Evolutionary conservation across 2,329 filamentous ascomycete genomes (phyloP), one percentile per base, ranked within the genome.

Genomic region (Plectosphaerella plurivora): DNA sequence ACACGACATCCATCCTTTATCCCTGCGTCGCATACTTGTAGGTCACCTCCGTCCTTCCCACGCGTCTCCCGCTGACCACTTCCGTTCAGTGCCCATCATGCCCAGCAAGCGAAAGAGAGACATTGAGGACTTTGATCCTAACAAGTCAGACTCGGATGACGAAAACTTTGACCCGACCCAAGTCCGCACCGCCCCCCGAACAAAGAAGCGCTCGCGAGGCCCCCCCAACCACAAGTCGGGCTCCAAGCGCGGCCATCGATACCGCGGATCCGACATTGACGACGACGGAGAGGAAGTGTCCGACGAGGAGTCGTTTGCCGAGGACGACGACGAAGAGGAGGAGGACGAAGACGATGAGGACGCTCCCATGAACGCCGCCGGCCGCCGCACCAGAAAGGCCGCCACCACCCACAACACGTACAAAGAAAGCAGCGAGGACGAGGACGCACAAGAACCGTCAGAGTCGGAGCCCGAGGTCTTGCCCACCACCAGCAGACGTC

Each of bases 131-230:
- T 87, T 86, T 59, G 84, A 87, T 65, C 82, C 81, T 3, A 86
- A 86, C 65, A 79, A 83, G 63, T 87, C 84, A 49, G 84, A 87
- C 59, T 74, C 84, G 2, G 78, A 83, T 48, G 84, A 87, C 62
- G 82, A 83, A 58, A 85, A 85, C 65, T 87, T 87, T 61, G 78
- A 84, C 53, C 83, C 83, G 15, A 64, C 67, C 15, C 74, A 77
- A 58, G 72, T 68, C 24, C 69, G 71, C 28, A 70, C 76, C 15
- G 68, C 68, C 14, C 28, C 28, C 8, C 71, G 71, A 53, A 60
- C 55, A 47, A 66, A 64, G 55, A 74, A 73, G 57, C 66, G 70
- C 58, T 67, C 67, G 28, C 61, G 64, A 25, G 54, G 51, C 20
- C 52, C 47, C 48, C 52, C 53, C 25, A 67, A 56, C 54, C 67